Conservation (phyloP, 2,329 filamentous ascomycete species). For the Sporothrix euskadiensis region DNA sequence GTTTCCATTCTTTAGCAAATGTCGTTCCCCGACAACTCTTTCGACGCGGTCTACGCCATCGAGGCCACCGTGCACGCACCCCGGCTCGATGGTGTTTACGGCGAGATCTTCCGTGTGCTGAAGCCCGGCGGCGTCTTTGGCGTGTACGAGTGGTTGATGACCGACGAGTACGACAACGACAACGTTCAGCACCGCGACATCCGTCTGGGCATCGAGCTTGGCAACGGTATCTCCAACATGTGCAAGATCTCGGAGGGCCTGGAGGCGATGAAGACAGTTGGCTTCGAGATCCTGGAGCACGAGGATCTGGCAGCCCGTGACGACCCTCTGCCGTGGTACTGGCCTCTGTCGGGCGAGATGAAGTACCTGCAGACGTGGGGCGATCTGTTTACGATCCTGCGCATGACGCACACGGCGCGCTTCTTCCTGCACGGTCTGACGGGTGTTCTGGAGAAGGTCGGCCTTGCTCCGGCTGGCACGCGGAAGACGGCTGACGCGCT, state of each 20-base stretch:
- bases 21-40: slow-evolving; percentile 86
- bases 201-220: slow-evolving; percentile 90
- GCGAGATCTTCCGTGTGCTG: slow-evolving; percentile 88
- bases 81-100: slow-evolving; percentile 86
- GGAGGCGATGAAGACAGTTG: slow-evolving; percentile 79
- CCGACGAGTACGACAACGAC: slow-evolving; percentile 86
- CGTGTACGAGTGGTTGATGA: slow-evolving; percentile 99
- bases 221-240: slow-evolving; percentile 98
- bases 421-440: slow-evolving; percentile 73
- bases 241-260: slow-evolving; percentile 74
- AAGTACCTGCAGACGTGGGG: slow-evolving; percentile 76
- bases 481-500: slow-evolving; percentile 94
- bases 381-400: slow-evolving; percentile 79
- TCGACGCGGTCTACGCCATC: slow-evolving; percentile 95
- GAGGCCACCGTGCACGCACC: slow-evolving; percentile 96
- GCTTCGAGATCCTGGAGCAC: slow-evolving; percentile 78
- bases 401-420: slow-evolving; percentile 86
- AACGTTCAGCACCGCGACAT: slow-evolving; percentile 86
- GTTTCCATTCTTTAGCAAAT: slow-evolving; percentile 60
- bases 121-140: slow-evolving; percentile 96
- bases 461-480: slow-evolving; percentile 76
- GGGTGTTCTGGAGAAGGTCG: slow-evolving; percentile 71
- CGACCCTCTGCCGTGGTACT: slow-evolving; percentile 87
- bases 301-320: slow-evolving; percentile 81
- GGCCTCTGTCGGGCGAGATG: slow-evolving; percentile 82